A percentile compares a stretch with the other conserved stretches of the same genome.
phyloP scores from a whole-genome alignment of 257 asterid species.

The Avicennia marina region DNA sequence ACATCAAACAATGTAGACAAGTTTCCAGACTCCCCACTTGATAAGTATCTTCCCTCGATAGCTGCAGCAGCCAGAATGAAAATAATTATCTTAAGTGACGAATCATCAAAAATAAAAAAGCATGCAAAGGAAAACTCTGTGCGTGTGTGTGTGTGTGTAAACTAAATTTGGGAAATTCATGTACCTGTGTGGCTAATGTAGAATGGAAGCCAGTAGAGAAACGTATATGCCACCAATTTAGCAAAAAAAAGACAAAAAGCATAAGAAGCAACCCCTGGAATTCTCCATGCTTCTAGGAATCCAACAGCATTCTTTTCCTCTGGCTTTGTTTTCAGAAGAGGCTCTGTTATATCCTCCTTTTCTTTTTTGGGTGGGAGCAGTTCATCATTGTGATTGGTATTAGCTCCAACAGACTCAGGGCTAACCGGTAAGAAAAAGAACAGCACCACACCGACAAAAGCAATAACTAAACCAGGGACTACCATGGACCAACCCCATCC shows the following conservation, averaged over 20 bases:
- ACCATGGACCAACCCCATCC: conserved; percentile 99
- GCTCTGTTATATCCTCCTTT: conserved; percentile 49
- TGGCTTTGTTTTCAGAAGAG: conserved; percentile 37
- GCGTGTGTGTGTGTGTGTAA: neutral
- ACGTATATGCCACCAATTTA: conserved; percentile 89
- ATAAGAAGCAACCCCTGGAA: conserved; percentile 91
- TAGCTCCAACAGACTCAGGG: conserved; percentile 61
- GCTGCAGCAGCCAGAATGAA: conserved; percentile 42
- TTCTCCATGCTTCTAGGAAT: conserved; percentile 82
- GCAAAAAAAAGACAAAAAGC: conserved; percentile 92
- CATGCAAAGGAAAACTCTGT: no score
- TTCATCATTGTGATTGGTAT: conserved; percentile 36
- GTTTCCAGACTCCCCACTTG: conserved; percentile 78
- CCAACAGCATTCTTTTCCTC: conserved; percentile 61
- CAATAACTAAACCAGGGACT: conserved; percentile 72
- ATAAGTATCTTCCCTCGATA: conserved; percentile 70
- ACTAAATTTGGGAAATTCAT: neutral
- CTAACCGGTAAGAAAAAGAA: conserved; percentile 74
- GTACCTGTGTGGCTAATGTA: conserved; percentile 94
- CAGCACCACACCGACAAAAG: conserved; percentile 51
- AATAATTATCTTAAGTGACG: conserved; percentile 9
- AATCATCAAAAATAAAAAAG: no score
- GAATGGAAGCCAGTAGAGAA: conserved; percentile 94
- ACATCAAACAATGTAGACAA: conserved; percentile 85
- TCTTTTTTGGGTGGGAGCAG: conserved; percentile 37